Percentiles rank a stretch among this genome's conserved stretches.
Conservation (phyloP, 371 early-diverging fungal genomes). For the Enterocytospora artemiae region DNA sequence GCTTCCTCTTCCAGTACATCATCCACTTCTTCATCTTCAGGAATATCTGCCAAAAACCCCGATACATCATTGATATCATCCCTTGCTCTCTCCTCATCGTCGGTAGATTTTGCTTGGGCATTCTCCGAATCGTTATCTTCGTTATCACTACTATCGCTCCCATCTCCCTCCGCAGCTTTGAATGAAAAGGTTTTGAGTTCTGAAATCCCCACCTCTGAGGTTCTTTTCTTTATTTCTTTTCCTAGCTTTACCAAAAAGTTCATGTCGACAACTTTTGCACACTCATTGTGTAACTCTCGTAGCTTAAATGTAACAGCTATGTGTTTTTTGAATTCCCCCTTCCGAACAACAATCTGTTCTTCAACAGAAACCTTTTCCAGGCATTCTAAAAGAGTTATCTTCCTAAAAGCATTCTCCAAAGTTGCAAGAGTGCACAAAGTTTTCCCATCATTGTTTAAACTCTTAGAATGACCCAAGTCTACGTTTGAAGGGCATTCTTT, state of each 20-base stretch:
- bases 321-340: slow-evolving; percentile 26
- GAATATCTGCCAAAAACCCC: slow-evolving; percentile 48
- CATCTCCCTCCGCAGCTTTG: slow-evolving; percentile 4
- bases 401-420: slow-evolving; percentile 12
- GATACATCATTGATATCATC: slow-evolving; percentile 30
- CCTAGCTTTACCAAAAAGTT: slow-evolving; percentile 42
- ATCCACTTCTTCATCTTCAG: slow-evolving; percentile 39
- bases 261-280: slow-evolving; percentile 18
- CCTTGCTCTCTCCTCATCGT: slow-evolving; percentile 25
- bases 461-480: not conserved
- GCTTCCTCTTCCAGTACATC: slow-evolving; percentile 13
- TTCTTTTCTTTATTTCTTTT: slow-evolving; percentile 38
- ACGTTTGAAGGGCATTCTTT: not conserved
- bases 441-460: no score
- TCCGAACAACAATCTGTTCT: slow-evolving; percentile 34
- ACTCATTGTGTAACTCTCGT: slow-evolving; percentile 8
- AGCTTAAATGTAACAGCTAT: slow-evolving; percentile 31
- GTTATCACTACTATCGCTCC: not conserved
- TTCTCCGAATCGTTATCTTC: slow-evolving; percentile 15
- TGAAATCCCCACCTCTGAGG: slow-evolving; percentile 2
- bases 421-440: slow-evolving; percentile 20
- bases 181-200: no score
- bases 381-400: slow-evolving; percentile 34
- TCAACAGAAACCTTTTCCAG: slow-evolving; percentile 22
- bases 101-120: slow-evolving; percentile 14